A percentile compares a stretch with the other conserved stretches of the same genome.
These are phyloP conservation scores for Calonectria pauciramosa DNA, from an alignment of 2,329 filamentous ascomycete species.

Conservation along the genomic window DNA sequence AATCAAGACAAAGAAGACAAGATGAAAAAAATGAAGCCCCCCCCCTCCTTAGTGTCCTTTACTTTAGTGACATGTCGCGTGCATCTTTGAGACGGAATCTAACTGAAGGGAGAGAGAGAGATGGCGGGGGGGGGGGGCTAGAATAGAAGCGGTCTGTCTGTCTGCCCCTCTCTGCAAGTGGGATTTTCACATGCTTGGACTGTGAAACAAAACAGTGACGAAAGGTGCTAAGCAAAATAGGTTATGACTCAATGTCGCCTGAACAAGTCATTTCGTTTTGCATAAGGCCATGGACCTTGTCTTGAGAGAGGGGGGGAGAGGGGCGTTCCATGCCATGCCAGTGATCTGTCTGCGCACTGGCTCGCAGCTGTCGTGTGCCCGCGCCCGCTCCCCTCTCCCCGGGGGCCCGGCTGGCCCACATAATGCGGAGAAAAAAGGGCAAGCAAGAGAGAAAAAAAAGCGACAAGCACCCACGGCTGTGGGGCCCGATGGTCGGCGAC, in stretches of 20 bases:
- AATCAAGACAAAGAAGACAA: conserved; percentile 35
- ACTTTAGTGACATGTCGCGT: neutral
- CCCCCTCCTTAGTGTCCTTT: neutral
- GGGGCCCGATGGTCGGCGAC: conserved; percentile 12
- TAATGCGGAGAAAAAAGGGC: conserved; percentile 27
- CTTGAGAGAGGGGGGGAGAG: no score
- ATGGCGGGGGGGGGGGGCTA: neutral
- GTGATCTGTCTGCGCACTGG: conserved; percentile 10
- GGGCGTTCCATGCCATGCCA: neutral
- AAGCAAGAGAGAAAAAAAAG: neutral
- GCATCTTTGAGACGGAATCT: neutral
- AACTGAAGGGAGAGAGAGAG: neutral
- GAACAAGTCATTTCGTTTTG: conserved; percentile 11
- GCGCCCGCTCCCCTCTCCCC: neutral
- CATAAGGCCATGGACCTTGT: conserved; percentile 1
- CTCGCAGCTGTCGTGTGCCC: conserved; percentile 31
- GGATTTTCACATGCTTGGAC: conserved; percentile 8
- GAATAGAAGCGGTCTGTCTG: neutral
- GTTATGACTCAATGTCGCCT: conserved; percentile 4
- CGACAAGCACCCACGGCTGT: neutral
- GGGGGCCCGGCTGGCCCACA: conserved; percentile 19
- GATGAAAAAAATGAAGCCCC: conserved; percentile 18
- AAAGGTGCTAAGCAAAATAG: conserved; percentile 22
- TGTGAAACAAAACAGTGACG: neutral
- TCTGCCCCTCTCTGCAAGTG: neutral